Percentiles rank a stretch among this genome's conserved stretches.
Conservation (phyloP, 768 basidiomycete genomes). For the Agrocybe pediades region DNA sequence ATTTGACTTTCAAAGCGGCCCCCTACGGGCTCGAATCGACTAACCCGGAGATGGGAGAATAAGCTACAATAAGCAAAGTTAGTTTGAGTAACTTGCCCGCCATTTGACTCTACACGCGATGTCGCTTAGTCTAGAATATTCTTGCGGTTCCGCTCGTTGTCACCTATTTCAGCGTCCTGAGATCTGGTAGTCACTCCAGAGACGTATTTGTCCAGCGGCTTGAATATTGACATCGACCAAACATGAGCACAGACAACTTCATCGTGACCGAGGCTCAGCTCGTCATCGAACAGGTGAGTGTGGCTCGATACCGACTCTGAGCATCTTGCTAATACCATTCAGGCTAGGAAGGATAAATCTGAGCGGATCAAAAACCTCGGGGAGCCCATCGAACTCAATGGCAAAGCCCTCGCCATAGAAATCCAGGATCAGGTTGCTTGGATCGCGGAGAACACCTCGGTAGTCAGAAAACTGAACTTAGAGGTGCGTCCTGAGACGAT, state of each 20-base stretch:
- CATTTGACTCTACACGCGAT: no score
- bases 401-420: slow-evolving; percentile 73
- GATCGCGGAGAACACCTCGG: slow-evolving; percentile 86
- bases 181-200: neutral
- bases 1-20: neutral
- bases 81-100: neutral
- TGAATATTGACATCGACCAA: neutral
- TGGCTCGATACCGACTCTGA: neutral
- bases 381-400: slow-evolving; percentile 73
- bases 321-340: slow-evolving; percentile 5
- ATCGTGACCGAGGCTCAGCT: slow-evolving; percentile 77
- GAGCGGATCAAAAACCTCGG: slow-evolving; percentile 72
- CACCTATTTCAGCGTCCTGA: no score
- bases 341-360: slow-evolving; percentile 78
- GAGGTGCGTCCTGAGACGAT: slow-evolving; percentile 49
- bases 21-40: neutral
- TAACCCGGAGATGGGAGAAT: no score
- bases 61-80: no score
- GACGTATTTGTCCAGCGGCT: neutral
- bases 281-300: slow-evolving; percentile 55
- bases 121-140: no score
- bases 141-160: no score
- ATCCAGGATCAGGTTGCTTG: slow-evolving; percentile 71
- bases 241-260: slow-evolving; percentile 46
- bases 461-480: slow-evolving; percentile 72